Base-by-base conservation (phyloP, 768 basidiomycete genomes). In the Trametes punicea region DNA sequence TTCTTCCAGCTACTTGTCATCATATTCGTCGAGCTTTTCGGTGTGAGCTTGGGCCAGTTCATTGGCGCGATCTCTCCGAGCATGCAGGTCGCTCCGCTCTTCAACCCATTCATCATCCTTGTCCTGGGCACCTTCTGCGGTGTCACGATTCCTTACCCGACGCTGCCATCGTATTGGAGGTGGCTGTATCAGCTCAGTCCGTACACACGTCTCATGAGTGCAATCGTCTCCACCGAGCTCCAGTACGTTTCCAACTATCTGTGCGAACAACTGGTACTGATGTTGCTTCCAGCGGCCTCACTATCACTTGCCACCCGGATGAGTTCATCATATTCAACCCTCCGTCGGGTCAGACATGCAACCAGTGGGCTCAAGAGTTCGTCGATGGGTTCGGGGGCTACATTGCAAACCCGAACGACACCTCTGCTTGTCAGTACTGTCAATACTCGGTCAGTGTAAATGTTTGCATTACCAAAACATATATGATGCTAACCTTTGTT, bases 141-240 rank as follows among this genome's bases (percentile, higher is more conserved):
- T 66, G 88, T 91, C 15, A 86, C 87, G 1, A 81, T 91, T 51
- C 88, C 88, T 0, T 85, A 79, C 55, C 80, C 84, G 0, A 77
- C 76, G 4, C 70, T 91, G 68, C 76, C 77, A 9, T 66, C 68
- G 26, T 90, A 90, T 76, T 90, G 87, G 87, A 74, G 80, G 59
- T 93, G 90, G 89, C 69, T 92, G 15, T 93, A 93, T 69, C 76
- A 84, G 58, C 71, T 88, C 7, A 74, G 75, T 41, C 90, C 90
- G 0, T 89, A 83, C 69, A 90, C 87, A 0, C 81, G 88, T 21
- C 74, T 82, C 10, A 69, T 92, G 23, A 77, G 83, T 6, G 82
- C 90, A 16, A 85, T 93, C 77, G 71, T 91, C 27, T 81, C 87
- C 0, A 91, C 87, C 4, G 90, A 90, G 62, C 75, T 94, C 9